These are phyloP conservation scores for Fusarium mangiferae DNA, from an alignment of 2,329 filamentous ascomycete genomes.

Conservation along the genomic window DNA sequence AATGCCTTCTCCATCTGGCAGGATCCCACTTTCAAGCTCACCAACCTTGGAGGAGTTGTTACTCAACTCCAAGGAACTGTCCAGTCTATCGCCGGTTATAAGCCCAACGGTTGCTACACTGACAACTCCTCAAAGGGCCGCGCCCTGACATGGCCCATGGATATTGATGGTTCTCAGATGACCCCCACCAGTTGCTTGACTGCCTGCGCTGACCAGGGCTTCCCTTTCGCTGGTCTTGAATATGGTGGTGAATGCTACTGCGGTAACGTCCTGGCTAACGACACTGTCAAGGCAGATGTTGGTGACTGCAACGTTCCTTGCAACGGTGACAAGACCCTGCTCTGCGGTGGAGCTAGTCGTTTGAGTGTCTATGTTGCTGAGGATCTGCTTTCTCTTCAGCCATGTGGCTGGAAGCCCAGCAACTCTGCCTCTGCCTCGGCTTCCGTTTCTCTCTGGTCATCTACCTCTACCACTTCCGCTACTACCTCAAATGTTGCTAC, in stretches of 20 bases:
- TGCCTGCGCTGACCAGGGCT: constrained; percentile 56
- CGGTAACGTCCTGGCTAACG: constrained; percentile 63
- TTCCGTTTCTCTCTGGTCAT: constrained; percentile 6
- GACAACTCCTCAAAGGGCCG: constrained; percentile 55
- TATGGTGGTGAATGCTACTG: constrained; percentile 62
- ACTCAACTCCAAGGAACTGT: constrained; percentile 52
- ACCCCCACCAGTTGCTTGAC: constrained; percentile 56
- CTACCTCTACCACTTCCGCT: constrained; percentile 16
- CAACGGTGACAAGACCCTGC: constrained; percentile 56
- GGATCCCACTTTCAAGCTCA: constrained; percentile 60
- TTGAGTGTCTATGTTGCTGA: constrained; percentile 60
- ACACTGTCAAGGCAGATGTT: constrained; percentile 50
- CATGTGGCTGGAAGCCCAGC: constrained; percentile 54
- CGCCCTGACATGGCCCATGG: constrained; percentile 57
- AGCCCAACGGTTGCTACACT: constrained; percentile 70
- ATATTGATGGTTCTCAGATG: constrained; percentile 50
- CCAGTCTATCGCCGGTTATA: constrained; percentile 60
- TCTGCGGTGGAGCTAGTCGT: constrained; percentile 56
- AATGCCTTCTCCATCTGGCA: constrained; percentile 59
- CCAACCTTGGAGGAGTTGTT: constrained; percentile 33
- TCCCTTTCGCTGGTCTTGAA: constrained; percentile 61
- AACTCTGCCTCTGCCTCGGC: constrained; percentile 11
- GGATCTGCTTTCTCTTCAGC: constrained; percentile 61
- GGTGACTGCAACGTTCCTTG: constrained; percentile 63
- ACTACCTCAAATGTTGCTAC: not conserved